Base-by-base conservation (phyloP, 2,329 filamentous ascomycete species). In the Akanthomyces lecanii region DNA sequence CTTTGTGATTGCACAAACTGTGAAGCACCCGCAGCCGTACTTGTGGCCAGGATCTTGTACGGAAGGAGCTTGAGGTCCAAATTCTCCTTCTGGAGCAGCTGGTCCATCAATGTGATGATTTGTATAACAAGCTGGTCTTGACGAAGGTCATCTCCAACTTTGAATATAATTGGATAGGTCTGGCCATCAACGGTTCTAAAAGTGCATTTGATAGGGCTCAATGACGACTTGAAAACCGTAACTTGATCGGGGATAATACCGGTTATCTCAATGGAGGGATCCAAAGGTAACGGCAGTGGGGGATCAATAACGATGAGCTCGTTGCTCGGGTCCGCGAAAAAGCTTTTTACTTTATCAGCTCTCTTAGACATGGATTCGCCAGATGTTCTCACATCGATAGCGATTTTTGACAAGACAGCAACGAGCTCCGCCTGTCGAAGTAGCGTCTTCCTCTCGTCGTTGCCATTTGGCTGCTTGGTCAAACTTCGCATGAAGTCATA, bases 61-160 rank as follows among this genome's bases (percentile, higher is more conserved):
- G 95, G 95, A 0, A 94, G 94, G 1, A 99, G 82, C 72, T 96
- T 97, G 51, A 99, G 83, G 72, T 99, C 95, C 11, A 99, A 81
- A 65, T 99, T 98, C 73, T 99, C 95, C 72, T 98, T 97, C 64
- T 91, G 91, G 5, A 99, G 83, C 1, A 99, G 85, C 64, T 94
- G 91, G 71, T 99, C 95, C 95, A 99, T 99, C 18, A 99, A 83
- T 0, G 92, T 96, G 73, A 99, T 97, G 71, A 98, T 98, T 71
- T 87, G 95, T 61, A 99, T 96, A 42, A 99, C 94, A 2, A 99
- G 85, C 73, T 99, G 95, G 72, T 99, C 95, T 76, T 99, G 95
- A 16, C 95, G 90, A 58, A 99, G 81, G 73, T 99, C 95, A 72
- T 99, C 95, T 42, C 95, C 95, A 1, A 92, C 92, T 76, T 99